Conservation (phyloP, 805 yeast genomes). For the Candida glaebosa region DNA sequence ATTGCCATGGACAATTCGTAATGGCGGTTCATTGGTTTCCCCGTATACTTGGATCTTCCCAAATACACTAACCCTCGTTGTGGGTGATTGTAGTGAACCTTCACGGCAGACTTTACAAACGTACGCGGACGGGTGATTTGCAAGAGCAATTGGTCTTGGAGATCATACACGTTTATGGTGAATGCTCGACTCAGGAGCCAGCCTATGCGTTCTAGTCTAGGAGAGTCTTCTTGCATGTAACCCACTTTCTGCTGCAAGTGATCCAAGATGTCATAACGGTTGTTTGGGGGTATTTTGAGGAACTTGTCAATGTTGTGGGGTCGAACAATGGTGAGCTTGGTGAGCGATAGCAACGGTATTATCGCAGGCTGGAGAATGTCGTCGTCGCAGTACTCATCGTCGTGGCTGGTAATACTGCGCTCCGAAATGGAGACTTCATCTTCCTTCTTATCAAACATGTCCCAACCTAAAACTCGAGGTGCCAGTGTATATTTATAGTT, state of each 20-base stretch:
- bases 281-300: background rate
- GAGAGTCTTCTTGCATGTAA: background rate
- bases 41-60: constrained; percentile 1
- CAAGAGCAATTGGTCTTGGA: background rate
- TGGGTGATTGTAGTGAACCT: background rate
- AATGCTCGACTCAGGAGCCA: background rate
- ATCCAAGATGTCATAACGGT: background rate
- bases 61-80: background rate
- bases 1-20: background rate
- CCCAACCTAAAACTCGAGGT: no score
- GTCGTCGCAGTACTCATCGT: background rate
- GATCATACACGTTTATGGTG: background rate
- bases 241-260: background rate
- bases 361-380: background rate
- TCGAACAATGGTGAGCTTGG: background rate
- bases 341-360: background rate
- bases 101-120: background rate
- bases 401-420: background rate
- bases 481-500: no score
- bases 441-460: background rate
- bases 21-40: background rate
- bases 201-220: background rate
- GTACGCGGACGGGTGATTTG: background rate
- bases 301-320: background rate
- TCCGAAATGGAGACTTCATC: background rate